phyloP scores from a whole-genome alignment of 805 yeast species.

The Saturnispora sanitii region DNA sequence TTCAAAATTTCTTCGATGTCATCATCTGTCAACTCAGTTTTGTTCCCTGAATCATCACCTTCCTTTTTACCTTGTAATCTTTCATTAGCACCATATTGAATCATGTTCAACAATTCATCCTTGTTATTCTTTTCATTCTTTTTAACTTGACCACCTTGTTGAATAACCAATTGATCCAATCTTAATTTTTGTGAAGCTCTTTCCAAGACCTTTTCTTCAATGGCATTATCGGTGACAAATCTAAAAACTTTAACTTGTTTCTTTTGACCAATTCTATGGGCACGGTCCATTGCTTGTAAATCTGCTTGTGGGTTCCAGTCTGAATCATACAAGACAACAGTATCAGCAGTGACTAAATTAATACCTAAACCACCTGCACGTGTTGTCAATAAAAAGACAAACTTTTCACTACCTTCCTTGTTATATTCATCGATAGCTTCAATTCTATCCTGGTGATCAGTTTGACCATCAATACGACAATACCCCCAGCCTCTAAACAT shows the following conservation, averaged over 20 bases:
- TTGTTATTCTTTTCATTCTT: constrained; percentile 40
- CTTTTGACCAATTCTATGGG: constrained; percentile 94
- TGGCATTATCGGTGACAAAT: constrained; percentile 90
- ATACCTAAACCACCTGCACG: constrained; percentile 97
- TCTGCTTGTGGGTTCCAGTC: constrained; percentile 99
- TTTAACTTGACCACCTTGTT: constrained; percentile 56
- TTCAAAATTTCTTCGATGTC: constrained; percentile 55
- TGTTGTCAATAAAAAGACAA: constrained; percentile 78
- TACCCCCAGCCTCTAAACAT: constrained; percentile 73
- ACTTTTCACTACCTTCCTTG: constrained; percentile 69
- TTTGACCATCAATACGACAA: constrained; percentile 89
- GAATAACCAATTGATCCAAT: constrained; percentile 89
- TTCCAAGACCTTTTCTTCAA: constrained; percentile 92
- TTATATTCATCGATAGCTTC: constrained; percentile 90
- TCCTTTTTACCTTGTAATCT: constrained; percentile 30
- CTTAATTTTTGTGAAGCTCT: constrained; percentile 92
- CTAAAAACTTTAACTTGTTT: constrained; percentile 90
- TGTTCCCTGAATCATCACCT: constrained; percentile 22
- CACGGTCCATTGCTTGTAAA: constrained; percentile 96
- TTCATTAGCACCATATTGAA: constrained; percentile 72
- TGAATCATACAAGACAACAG: constrained; percentile 79
- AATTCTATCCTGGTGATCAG: constrained; percentile 87
- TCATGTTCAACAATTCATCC: constrained; percentile 71
- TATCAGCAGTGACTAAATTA: constrained; percentile 84
- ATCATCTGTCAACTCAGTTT: constrained; percentile 30